Base-by-base conservation (phyloP, 176 grass and related monocot species). In the Echinochloa phyllopogon region DNA sequence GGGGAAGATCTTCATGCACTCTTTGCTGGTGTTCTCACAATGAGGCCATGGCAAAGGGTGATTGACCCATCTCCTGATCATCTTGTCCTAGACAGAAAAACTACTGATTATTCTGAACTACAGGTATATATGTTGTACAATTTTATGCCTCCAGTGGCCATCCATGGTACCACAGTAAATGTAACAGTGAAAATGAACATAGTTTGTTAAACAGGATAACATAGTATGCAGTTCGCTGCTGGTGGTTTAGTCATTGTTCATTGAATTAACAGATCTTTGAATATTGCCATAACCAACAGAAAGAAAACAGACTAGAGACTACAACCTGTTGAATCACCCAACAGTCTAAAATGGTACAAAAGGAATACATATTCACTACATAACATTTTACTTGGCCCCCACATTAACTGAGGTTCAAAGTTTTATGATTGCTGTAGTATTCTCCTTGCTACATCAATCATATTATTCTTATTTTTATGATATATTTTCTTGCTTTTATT, bases 21-120 rank as follows among this genome's bases (percentile, higher is more conserved):
- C 55, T 92, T 98, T 89, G 93, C 96, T 56, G 96, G 96, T 85
- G 80, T 98, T 69, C 91, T 98, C 66, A 98, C 96, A 16, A 93
- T 98, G 93, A 92, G 83, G 77, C 93, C 96, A 79, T 98, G 96
- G 96, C 82, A 87, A 81, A 92, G 89, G 74, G 91, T 98, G 59
- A 94, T 98, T 71, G 96, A 98, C 60, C 93, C 89, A 55, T 88
- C 96, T 78, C 80, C 86, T 36, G 93, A 95, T 84, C 96, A 98
- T 91, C 84, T 95, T 74, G 76, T 90, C 25, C 61, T 98, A 38
- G 77, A 83, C 86, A 81, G 79, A 4, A 80, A 85, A 36, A 85
- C 55, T 69, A 82, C 71, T 38, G 87, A 95, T 74, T 86, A 84
- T 80, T 90, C 91, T 79, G 96, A 98, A 80, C 68, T 98, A 56